Base-by-base conservation (phyloP, 2,329 filamentous ascomycete species). In the Phialocephala subalpina region DNA sequence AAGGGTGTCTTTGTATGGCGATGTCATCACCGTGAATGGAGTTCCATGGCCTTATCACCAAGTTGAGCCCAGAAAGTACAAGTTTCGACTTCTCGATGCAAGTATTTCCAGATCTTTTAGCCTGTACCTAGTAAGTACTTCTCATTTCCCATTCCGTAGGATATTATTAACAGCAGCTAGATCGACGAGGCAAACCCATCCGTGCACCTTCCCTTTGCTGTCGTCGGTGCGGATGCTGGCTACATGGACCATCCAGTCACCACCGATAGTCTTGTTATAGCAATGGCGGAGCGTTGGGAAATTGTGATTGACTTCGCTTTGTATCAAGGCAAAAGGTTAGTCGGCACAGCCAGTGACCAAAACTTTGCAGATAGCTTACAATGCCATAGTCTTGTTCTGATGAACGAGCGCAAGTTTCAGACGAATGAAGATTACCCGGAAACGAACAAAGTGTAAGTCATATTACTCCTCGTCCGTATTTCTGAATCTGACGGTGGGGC, bases 41-140 rank as follows among this genome's bases (percentile, higher is more conserved):
- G 82, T 85, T 67, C 86, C 86, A 2, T 89, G 86, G 86, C 86
- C 86, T 2, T 87, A 80, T 68, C 70, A 87, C 11, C 79, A 82
- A n/a, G 86, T 88, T 3, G 83, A 89, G 74, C 85, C 84, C 7
- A 82, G 86, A 72, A 88, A 87, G 73, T 88, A 89, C 74, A 83
- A 86, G 22, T 82, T 89, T 69, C 27, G 55, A 8, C 59, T 60
- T 53, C 53, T 59, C 6, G 27, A 66, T 45, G 53, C 29, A 20
- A 59, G 57, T 3, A 55, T 62, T 35, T 66, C 68, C 29, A 75
- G 69, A 63, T 56, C 58, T 14, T 71, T 63, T 55, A 70, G 56
- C 16, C 62, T 71, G 11, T 70, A 68, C n/a, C 58, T 71, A 3
- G 68, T 70, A 16, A 45, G 9, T 20, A 45, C 18, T 45, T 12